These are phyloP conservation scores for Bipolaris oryzae DNA, from an alignment of 2,329 filamentous ascomycete genomes.

Conservation along the genomic window DNA sequence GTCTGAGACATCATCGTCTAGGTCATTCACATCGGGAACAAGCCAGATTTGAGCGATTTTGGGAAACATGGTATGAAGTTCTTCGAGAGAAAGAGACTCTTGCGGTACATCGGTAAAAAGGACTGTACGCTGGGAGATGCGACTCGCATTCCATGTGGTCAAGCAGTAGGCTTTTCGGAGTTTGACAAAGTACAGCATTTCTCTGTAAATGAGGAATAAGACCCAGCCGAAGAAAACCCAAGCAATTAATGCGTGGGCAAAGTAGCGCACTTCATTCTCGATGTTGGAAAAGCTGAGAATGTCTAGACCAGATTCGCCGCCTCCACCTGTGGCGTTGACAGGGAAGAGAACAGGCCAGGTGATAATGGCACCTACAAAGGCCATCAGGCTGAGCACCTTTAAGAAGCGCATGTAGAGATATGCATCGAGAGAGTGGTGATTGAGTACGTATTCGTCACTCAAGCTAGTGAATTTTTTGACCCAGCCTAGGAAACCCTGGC, in stretches of 20 bases:
- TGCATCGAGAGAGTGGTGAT: slow-evolving; percentile 57
- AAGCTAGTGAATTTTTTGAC: slow-evolving; percentile 54
- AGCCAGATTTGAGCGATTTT: slow-evolving; percentile 54
- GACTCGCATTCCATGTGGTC: slow-evolving; percentile 51
- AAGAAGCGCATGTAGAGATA: slow-evolving; percentile 57
- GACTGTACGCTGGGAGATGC: slow-evolving; percentile 55
- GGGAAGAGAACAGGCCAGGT: slow-evolving; percentile 57
- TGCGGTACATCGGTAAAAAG: slow-evolving; percentile 56
- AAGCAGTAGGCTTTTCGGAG: slow-evolving; percentile 56
- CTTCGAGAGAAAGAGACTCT: slow-evolving; percentile 44
- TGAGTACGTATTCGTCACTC: slow-evolving; percentile 53
- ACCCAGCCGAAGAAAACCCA: slow-evolving; percentile 53
- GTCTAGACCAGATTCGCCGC: slow-evolving; percentile 46
- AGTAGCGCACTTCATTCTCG: slow-evolving; percentile 43
- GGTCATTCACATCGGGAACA: slow-evolving; percentile 52
- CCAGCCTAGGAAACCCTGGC: slow-evolving; percentile 60
- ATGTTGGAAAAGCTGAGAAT: slow-evolving; percentile 35
- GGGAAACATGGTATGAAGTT: slow-evolving; percentile 48
- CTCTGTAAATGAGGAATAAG: slow-evolving; percentile 53
- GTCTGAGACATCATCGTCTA: slow-evolving; percentile 52
- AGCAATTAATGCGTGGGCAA: slow-evolving; percentile 52
- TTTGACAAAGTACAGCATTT: slow-evolving; percentile 55
- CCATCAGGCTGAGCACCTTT: slow-evolving; percentile 52
- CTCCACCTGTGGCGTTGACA: slow-evolving; percentile 52
- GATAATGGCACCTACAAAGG: slow-evolving; percentile 51